Conservation (phyloP, 257 asterid species). For the Salvia splendens region DNA sequence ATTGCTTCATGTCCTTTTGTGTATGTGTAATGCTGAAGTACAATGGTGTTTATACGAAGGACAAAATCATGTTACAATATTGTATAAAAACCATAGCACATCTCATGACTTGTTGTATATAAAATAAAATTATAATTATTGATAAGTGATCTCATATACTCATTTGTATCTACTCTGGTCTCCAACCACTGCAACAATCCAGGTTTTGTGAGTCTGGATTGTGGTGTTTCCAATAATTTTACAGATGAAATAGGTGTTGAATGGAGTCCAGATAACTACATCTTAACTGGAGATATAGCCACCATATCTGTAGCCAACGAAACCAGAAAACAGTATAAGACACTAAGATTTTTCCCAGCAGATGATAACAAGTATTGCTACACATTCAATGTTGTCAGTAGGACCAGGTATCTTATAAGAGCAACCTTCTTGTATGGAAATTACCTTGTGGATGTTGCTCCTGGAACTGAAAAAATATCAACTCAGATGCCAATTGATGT, state of each 20-base stretch:
- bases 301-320: constrained; percentile 64
- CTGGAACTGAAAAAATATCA: constrained; percentile 84
- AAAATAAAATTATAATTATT: not conserved
- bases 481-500: constrained; percentile 74
- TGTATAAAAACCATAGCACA: not conserved
- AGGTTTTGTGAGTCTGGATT: constrained; percentile 91
- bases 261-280: constrained; percentile 73
- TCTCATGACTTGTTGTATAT: not conserved
- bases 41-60: not conserved
- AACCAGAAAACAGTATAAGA: constrained; percentile 65
- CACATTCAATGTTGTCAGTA: constrained; percentile 60
- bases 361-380: constrained; percentile 88
- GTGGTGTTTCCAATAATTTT: constrained; percentile 76
- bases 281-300: constrained; percentile 54
- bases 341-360: constrained; percentile 80
- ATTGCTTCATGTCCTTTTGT: not conserved
- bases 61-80: not conserved
- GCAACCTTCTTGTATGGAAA: constrained; percentile 87
- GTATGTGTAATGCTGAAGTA: not conserved
- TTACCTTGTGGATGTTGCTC: constrained; percentile 93
- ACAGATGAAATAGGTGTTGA: constrained; percentile 73
- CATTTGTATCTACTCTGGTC: not conserved
- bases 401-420: constrained; percentile 87
- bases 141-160: not conserved
- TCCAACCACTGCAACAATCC: constrained; percentile 31